Evolutionary conservation across 139 green algal species (phyloP).

Genomic region (Haematococcus lacustris): DNA sequence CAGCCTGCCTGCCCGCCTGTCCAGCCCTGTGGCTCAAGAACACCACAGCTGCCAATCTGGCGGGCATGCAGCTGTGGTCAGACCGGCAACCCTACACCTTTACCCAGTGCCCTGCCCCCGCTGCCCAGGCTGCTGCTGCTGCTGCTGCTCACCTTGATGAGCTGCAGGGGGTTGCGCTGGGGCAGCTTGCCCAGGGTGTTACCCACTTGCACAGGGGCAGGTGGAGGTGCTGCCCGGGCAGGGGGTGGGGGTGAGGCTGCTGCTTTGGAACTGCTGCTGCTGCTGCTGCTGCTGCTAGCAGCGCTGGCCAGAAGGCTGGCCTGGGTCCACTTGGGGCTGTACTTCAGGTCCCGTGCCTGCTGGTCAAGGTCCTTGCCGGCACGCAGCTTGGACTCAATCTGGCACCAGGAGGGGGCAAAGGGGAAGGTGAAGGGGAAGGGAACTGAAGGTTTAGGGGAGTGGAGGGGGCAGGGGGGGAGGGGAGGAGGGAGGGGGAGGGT

Average conservation of each 20-base stretch:
- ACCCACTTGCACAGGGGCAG: conserved; percentile 38
- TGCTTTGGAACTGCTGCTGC: conserved; percentile 8
- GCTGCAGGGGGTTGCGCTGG: conserved; percentile 55
- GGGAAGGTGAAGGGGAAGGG: too few species aligned
- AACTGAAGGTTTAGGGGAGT: too few species aligned
- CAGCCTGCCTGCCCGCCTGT: not conserved
- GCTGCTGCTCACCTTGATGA: conserved; percentile 52
- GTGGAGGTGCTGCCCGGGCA: not conserved
- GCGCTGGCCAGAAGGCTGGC: not conserved
- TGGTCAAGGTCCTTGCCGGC: conserved; percentile 8
- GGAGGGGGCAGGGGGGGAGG: too few species aligned
- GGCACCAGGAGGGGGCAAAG: too few species aligned
- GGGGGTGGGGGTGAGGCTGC: not conserved
- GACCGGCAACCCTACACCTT: too few species aligned
- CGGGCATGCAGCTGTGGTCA: not conserved
- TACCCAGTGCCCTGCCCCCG: not conserved
- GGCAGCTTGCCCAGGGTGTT: conserved; percentile 31
- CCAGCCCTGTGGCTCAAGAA: not conserved
- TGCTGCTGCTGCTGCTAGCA: conserved; percentile 16
- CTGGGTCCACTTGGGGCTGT: conserved; percentile 18
- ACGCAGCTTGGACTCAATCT: conserved; percentile 48
- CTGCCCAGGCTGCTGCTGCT: not conserved
- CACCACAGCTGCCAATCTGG: not conserved
- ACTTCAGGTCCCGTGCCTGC: conserved; percentile 12
- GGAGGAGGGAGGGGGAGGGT: too few species aligned